A percentile compares a stretch with the other conserved stretches of the same genome.
Conservation (phyloP, 2,329 filamentous ascomycete species). For the Calcarisporium arbuscula region DNA sequence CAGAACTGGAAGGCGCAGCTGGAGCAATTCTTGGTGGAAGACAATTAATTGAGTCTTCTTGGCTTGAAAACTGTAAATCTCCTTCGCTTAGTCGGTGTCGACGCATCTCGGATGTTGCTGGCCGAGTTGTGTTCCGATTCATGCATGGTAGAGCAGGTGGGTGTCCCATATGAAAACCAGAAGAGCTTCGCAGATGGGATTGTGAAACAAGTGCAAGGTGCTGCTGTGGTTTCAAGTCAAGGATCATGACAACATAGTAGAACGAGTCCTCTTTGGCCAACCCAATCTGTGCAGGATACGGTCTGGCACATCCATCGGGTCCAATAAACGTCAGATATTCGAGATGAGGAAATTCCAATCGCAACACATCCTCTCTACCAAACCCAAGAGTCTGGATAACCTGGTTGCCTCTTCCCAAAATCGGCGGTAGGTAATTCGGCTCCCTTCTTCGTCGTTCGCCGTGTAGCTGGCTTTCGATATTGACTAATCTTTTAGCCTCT, state of each 20-base stretch:
- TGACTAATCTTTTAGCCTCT: slow-evolving; percentile 47
- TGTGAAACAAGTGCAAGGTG: too few species aligned
- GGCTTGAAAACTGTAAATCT: slow-evolving; percentile 20
- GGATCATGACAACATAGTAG: slow-evolving; percentile 52
- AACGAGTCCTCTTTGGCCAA: slow-evolving; percentile 55
- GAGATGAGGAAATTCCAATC: slow-evolving; percentile 45
- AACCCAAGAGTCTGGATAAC: slow-evolving; percentile 51
- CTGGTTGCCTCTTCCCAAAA: slow-evolving; percentile 49
- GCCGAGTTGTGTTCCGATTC: too few species aligned
- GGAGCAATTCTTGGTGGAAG: too few species aligned
- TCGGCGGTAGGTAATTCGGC: slow-evolving; percentile 58
- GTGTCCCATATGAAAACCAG: too few species aligned
- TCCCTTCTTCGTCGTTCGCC: slow-evolving; percentile 52
- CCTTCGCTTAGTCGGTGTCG: slow-evolving; percentile 34
- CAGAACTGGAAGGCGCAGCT: too few species aligned
- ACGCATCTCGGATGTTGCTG: slow-evolving; percentile 39
- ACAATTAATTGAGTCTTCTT: too few species aligned
- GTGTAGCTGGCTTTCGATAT: slow-evolving; percentile 46
- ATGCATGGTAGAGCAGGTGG: too few species aligned
- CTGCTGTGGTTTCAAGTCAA: slow-evolving; percentile 31
- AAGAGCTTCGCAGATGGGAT: too few species aligned
- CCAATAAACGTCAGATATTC: slow-evolving; percentile 50
- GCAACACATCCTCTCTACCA: slow-evolving; percentile 43
- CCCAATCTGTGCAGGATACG: slow-evolving; percentile 45
- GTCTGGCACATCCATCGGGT: slow-evolving; percentile 44